Evolutionary conservation across 2,329 filamentous ascomycete species (phyloP).

Genomic region (Phialophora macrospora): DNA sequence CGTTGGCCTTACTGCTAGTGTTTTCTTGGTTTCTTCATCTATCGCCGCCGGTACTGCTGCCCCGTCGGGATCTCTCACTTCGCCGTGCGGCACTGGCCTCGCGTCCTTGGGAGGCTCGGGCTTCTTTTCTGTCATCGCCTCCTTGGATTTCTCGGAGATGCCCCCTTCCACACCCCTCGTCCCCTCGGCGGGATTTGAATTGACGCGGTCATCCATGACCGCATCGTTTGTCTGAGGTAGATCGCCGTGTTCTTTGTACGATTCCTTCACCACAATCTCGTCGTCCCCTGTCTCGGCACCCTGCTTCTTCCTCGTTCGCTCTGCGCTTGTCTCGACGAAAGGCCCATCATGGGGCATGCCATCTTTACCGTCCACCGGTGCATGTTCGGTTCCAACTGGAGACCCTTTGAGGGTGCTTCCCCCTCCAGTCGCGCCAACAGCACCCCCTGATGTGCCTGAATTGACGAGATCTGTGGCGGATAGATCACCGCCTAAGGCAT

Average conservation of each 20-base stretch:
- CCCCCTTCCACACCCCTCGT: slow-evolving; percentile 88
- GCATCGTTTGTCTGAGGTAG: slow-evolving; percentile 69
- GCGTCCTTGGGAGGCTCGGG: slow-evolving; percentile 85
- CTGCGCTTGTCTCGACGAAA: slow-evolving; percentile 58
- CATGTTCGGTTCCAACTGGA: slow-evolving; percentile 70
- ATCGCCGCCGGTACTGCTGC: slow-evolving; percentile 44
- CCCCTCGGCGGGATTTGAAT: slow-evolving; percentile 76
- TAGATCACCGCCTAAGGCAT: slow-evolving; percentile 29
- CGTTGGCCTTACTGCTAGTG: slow-evolving; percentile 58
- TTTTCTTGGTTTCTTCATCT: slow-evolving; percentile 53
- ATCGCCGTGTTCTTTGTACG: slow-evolving; percentile 45
- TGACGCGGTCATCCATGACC: slow-evolving; percentile 88
- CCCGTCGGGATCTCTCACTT: slow-evolving; percentile 57
- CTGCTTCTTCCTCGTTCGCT: slow-evolving; percentile 52
- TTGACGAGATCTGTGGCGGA: slow-evolving; percentile 27
- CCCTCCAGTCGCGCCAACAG: slow-evolving; percentile 24
- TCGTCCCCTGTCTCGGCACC: slow-evolving; percentile 39
- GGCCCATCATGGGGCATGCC: slow-evolving; percentile 92
- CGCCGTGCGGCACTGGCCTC: slow-evolving; percentile 78
- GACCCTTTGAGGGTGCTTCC: slow-evolving; percentile 30
- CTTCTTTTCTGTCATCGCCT: slow-evolving; percentile 71
- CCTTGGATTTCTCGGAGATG: slow-evolving; percentile 84
- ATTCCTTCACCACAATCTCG: slow-evolving; percentile 42
- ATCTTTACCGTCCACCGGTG: slow-evolving; percentile 88
- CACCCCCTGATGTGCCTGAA: slow-evolving; percentile 25